Conservation (phyloP, 176 grass and related monocot genomes). For the Paspalum vaginatum region DNA sequence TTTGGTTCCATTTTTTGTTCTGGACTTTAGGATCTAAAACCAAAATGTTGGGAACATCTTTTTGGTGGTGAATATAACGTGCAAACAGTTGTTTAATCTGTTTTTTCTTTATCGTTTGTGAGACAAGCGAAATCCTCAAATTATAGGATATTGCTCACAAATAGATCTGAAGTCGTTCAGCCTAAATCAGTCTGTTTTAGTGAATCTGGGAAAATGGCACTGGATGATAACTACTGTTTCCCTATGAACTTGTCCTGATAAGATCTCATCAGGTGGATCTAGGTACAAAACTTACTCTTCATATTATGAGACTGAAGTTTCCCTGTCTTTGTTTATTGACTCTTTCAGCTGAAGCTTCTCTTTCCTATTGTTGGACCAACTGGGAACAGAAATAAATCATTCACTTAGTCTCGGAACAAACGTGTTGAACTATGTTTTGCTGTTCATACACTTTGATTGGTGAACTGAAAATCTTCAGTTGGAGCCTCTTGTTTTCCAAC, state of each 20-base stretch:
- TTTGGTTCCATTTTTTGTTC: too few relatives aligned
- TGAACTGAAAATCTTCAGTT: neutral
- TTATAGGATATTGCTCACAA: too few relatives aligned
- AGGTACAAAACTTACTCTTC: neutral
- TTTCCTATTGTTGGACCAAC: neutral
- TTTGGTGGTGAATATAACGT: too few relatives aligned
- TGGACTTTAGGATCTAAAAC: too few relatives aligned
- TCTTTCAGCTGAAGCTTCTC: neutral
- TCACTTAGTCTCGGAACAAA: slow-evolving; percentile 3
- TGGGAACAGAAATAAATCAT: neutral
- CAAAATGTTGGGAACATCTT: too few relatives aligned
- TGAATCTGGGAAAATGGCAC: neutral
- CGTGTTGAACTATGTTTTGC: neutral
- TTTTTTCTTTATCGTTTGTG: too few relatives aligned
- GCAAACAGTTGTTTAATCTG: too few relatives aligned
- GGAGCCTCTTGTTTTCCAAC: neutral
- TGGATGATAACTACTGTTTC: neutral
- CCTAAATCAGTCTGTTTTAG: neutral
- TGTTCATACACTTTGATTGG: neutral
- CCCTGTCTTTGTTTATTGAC: neutral
- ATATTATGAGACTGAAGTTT: neutral
- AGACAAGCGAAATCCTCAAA: too few relatives aligned
- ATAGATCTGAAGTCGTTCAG: too few relatives aligned
- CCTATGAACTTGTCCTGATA: neutral
- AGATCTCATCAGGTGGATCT: slow-evolving; percentile 25